These are phyloP conservation scores for Delonix regia DNA, from an alignment of 306 rosid species.

Conservation along the genomic window DNA sequence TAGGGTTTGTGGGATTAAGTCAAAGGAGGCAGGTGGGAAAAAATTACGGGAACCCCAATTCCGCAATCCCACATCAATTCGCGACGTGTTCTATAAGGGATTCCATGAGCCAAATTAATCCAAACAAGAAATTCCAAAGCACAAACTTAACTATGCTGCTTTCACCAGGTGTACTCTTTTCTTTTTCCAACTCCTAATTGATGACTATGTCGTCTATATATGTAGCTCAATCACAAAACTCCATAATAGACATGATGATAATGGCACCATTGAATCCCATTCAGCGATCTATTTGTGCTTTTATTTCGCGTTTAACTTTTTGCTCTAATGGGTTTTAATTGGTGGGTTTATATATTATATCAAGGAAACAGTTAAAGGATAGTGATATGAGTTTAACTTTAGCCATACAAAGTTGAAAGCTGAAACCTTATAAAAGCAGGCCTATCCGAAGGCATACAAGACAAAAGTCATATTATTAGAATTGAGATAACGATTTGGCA, in stretches of 20 bases:
- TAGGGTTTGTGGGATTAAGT: constrained; percentile 31
- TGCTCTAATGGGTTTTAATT: background rate
- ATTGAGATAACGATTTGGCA: constrained; percentile 35
- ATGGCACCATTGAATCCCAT: constrained; percentile 25
- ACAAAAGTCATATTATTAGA: constrained; percentile 28
- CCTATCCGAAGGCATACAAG: constrained; percentile 19
- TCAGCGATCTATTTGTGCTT: background rate
- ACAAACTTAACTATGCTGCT: constrained; percentile 7
- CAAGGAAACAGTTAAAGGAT: constrained; percentile 1
- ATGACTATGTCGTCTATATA: background rate
- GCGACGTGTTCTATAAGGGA: constrained; percentile 37
- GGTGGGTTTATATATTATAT: constrained; percentile 5
- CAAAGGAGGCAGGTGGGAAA: constrained; percentile 38
- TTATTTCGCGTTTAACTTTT: background rate
- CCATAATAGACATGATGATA: constrained; percentile 19
- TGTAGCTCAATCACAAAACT: background rate
- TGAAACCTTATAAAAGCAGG: constrained; percentile 32
- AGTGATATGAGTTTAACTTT: constrained; percentile 35
- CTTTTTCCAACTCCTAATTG: background rate
- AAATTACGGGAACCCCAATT: background rate
- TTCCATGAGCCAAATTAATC: constrained; percentile 26
- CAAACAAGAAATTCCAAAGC: constrained; percentile 38
- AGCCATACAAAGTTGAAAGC: constrained; percentile 24
- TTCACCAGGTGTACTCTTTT: background rate
- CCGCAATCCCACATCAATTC: background rate